A percentile compares a stretch with the other conserved stretches of the same genome.
These are phyloP conservation scores for Tolypocladium guangdongense DNA, from an alignment of 2,329 filamentous ascomycete genomes.

Conservation along the genomic window DNA sequence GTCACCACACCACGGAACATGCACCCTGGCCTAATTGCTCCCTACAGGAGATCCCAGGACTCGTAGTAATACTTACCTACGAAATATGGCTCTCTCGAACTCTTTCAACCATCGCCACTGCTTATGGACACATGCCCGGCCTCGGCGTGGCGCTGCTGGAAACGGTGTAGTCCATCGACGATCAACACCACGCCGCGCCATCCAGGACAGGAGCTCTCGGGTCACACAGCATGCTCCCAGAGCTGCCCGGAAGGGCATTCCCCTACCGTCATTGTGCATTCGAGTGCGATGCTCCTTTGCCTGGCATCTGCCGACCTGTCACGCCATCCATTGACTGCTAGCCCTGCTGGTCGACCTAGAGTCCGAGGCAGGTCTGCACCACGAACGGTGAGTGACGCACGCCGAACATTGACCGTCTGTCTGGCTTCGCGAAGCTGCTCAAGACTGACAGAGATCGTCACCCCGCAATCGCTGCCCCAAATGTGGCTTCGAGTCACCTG, in stretches of 20 bases:
- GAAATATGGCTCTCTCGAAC: neutral
- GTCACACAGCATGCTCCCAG: neutral
- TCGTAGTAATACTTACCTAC: neutral
- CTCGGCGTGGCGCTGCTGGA: neutral
- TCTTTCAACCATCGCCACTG: neutral
- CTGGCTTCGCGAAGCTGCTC: neutral
- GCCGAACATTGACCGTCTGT: neutral
- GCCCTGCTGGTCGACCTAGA: neutral
- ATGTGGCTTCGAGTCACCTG: slow-evolving; percentile 8
- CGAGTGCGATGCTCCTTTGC: neutral
- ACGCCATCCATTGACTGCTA: neutral
- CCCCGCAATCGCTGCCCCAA: slow-evolving; percentile 6
- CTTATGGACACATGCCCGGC: neutral
- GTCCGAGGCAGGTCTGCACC: neutral
- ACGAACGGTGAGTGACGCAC: neutral
- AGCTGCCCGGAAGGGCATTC: neutral
- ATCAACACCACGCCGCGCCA: neutral
- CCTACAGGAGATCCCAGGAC: neutral
- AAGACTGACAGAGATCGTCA: neutral
- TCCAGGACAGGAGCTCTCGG: neutral
- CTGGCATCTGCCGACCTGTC: neutral
- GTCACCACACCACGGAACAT: neutral
- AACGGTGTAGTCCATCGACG: neutral
- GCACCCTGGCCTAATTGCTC: neutral
- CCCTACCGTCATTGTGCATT: neutral